Evolutionary conservation across 768 basidiomycete species (phyloP).

Genomic region (Kwoniella bestiolae): DNA sequence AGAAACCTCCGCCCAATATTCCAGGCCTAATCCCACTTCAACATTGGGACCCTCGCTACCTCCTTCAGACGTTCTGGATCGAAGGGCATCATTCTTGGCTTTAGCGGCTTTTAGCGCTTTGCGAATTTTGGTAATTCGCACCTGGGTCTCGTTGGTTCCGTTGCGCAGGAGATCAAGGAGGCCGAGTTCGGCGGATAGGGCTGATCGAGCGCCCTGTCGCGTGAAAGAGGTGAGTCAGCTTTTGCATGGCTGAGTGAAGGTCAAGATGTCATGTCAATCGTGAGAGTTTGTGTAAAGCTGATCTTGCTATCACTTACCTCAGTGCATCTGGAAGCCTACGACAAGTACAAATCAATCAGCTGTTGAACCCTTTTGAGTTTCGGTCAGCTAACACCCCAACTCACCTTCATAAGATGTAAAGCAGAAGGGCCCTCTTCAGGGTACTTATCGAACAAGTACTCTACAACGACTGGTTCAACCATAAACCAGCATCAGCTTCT

Average conservation of each 20-base stretch:
- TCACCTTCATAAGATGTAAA: constrained; percentile 38
- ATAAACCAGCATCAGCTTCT: not conserved
- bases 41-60: not conserved
- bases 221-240: not conserved
- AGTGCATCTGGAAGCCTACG: not conserved
- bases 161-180: constrained; percentile 17
- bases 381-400: not conserved
- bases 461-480: constrained; percentile 32
- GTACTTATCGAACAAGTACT: constrained; percentile 31
- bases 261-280: too few relatives aligned
- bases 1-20: constrained; percentile 34
- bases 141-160: not conserved
- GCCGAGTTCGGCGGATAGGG: constrained; percentile 14
- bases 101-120: constrained; percentile 14
- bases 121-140: constrained; percentile 13
- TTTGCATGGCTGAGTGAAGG: too few relatives aligned
- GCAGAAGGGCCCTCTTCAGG: constrained; percentile 27
- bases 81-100: constrained; percentile 15
- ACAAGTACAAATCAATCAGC: not conserved
- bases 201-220: constrained; percentile 5
- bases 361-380: not conserved
- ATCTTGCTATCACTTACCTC: not conserved
- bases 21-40: constrained; percentile 17
- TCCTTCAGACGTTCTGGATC: not conserved
- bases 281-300: not conserved